Evolutionary conservation across 1,139 yeast species (phyloP).

Genomic region (Sugiyamaella neomexicana): DNA sequence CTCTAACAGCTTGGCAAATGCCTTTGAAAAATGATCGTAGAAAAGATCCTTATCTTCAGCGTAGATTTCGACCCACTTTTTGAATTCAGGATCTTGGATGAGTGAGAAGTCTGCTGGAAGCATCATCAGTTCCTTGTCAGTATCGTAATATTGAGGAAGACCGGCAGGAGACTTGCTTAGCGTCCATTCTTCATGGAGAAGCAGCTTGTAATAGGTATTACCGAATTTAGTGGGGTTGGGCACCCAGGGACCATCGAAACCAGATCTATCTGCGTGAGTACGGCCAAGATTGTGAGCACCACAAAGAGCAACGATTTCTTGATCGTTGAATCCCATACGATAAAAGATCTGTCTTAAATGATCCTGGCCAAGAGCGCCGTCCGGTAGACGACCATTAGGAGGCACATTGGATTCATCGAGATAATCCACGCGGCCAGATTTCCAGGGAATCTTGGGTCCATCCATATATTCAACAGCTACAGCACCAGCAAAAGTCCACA

Average conservation of each 20-base stretch:
- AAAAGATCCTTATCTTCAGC: conserved; percentile 55
- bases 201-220: conserved; percentile 57
- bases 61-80: conserved; percentile 53
- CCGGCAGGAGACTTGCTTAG: conserved; percentile 55
- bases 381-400: conserved; percentile 62
- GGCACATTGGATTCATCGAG: conserved; percentile 54
- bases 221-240: conserved; percentile 76
- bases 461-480: conserved; percentile 62
- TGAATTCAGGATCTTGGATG: conserved; percentile 50
- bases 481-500: conserved; percentile 66
- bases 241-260: conserved; percentile 95
- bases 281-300: conserved; percentile 71
- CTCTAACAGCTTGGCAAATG: conserved; percentile 57
- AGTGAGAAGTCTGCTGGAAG: conserved; percentile 63
- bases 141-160: conserved; percentile 74
- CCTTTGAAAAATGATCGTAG: conserved; percentile 53
- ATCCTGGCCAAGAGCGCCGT: conserved; percentile 53
- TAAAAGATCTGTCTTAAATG: conserved; percentile 57
- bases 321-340: conserved; percentile 63
- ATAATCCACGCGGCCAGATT: conserved; percentile 63
- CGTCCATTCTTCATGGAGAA: conserved; percentile 75
- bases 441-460: conserved; percentile 60
- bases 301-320: conserved; percentile 60
- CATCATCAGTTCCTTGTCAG: conserved; percentile 59
- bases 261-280: conserved; percentile 57